Evolutionary conservation across 345 rosid species (phyloP), one percentile per base, ranked within the genome.

Genomic region (Limnanthes douglasii): DNA sequence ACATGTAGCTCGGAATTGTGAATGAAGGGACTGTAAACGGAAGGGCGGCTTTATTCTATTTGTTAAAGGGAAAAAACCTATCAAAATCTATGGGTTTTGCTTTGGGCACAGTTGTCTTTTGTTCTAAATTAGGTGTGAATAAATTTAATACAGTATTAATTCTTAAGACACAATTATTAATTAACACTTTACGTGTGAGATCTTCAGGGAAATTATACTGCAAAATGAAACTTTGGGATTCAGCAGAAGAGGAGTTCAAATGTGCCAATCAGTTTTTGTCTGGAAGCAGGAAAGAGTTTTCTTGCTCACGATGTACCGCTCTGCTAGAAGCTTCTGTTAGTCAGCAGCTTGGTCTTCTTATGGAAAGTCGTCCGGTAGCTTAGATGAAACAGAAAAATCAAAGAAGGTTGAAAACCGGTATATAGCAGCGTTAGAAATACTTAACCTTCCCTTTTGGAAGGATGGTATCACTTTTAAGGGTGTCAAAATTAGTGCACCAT

Each of bases 11-110:
- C 41, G 98, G 86, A 41, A 40, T 50, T 31, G 53, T 77, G 41
- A 57, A 68, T 62, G 98, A 90, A 58, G 59, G 66, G 43, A 51
- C 62, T 50, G 98, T 95, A 44, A 70, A 90, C 61, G 95, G 83
- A 46, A 32, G 31, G 14, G 84, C 79, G 49, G 92, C 92, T 18
- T 86, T 79, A 61, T 47, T 62, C 28, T 58, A 65, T 44, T 47
- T 80, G 34, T 61, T 54, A n/a, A 79, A 79, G 95, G 98, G 98
- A 33, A 77, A 72, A 64, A 64, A 51, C 42, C 64, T 90, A 59
- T 66, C 95, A 18, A 57, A 36, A 47, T 59, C 46, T 9, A 84
- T 64, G 43, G 53, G 57, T 53, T 52, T 90, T 54, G 60, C 66
- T 13, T 64, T 62, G 31, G 79, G 74, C 63, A 50, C 41, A 26